Evolutionary conservation across 176 grass and related monocot species (phyloP), one percentile per base, ranked within the genome.

Genomic region (Tillandsia fasciculata): DNA sequence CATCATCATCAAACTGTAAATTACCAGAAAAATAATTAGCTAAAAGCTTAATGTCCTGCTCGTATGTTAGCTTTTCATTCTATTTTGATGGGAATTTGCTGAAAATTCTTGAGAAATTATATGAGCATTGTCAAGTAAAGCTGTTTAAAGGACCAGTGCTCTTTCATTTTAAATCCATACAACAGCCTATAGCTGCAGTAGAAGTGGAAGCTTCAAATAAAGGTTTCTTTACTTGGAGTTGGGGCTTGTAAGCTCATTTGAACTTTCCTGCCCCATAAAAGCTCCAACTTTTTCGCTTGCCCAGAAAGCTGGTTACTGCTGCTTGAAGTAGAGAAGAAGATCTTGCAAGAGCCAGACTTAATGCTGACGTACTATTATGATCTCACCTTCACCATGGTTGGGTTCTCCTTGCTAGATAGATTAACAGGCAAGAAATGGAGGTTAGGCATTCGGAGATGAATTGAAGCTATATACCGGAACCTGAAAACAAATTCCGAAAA

Each of bases 381-480:
- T 72, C 78, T 83, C 78, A 97, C 89, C 86, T 92, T 90, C 71
- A 97, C 89, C 63, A 97, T 63, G 42, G 81, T 76, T 26, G 82
- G 86, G 61, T 83, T 90, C 74, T 90, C 84, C 77, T 97, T 97
- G 69, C 86, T 87, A 8, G 77, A 79, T 51, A 97, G 68, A 68
- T 97, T 97, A 61, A 97, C 86, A 1, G 86, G 93, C 24, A 97
- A 64, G 52, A 97, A 97, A 74, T 97, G 89, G 29, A 97, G 64
- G 66, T 97, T 92, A 59, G 93, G 89, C 93, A 97, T 90, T 75
- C 74, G 83, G 53, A 97, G 84, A 61, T 90, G 84, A 83, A 97
- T 15, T n/a, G 86, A 90, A 61, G 75, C 75, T 81, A 97, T 75
- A 57, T 97, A 84, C 13, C 75, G 71, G 68, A 87, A 97, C 83